These are phyloP conservation scores for Pseudopyricularia cyperi DNA, from an alignment of 2,329 filamentous ascomycete species.

Conservation along the genomic window DNA sequence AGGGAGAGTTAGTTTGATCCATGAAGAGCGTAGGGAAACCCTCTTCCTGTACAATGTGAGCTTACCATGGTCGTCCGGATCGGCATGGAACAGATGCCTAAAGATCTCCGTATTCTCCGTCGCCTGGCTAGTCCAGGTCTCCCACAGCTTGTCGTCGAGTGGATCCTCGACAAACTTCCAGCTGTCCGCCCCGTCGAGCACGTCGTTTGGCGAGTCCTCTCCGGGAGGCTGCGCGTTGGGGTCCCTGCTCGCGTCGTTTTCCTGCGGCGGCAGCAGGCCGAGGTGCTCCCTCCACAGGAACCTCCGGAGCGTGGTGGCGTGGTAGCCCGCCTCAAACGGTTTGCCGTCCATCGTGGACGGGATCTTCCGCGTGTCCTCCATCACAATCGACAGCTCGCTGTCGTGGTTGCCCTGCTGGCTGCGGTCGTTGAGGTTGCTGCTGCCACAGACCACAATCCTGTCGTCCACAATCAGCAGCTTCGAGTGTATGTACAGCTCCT, in stretches of 20 bases:
- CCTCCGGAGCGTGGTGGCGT: conserved; percentile 69
- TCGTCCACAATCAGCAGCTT: conserved; percentile 89
- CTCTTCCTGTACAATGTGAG: too few species aligned
- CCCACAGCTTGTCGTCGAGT: conserved; percentile 51
- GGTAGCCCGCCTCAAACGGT: conserved; percentile 58
- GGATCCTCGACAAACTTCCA: conserved; percentile 60
- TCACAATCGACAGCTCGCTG: conserved; percentile 78
- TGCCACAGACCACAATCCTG: conserved; percentile 70
- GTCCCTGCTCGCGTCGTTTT: conserved; percentile 54
- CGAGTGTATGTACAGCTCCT: conserved; percentile 89
- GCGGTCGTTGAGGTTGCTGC: conserved; percentile 85
- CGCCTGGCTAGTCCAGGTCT: conserved; percentile 56
- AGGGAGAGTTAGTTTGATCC: too few species aligned
- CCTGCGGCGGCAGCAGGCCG: conserved; percentile 66
- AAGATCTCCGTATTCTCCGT: conserved; percentile 62
- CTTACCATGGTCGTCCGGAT: conserved; percentile 74
- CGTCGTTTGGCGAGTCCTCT: conserved; percentile 52
- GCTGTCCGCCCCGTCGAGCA: conserved; percentile 44
- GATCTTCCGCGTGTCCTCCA: conserved; percentile 67
- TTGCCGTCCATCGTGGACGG: conserved; percentile 67
- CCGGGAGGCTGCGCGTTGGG: conserved; percentile 65
- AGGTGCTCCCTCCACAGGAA: conserved; percentile 88
- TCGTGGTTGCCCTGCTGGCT: conserved; percentile 81
- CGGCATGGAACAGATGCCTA: conserved; percentile 70
- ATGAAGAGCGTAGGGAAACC: too few species aligned